A percentile compares a stretch with the other conserved stretches of the same genome.
phyloP scores from a whole-genome alignment of 768 basidiomycete genomes.

The Mycena indigotica region DNA sequence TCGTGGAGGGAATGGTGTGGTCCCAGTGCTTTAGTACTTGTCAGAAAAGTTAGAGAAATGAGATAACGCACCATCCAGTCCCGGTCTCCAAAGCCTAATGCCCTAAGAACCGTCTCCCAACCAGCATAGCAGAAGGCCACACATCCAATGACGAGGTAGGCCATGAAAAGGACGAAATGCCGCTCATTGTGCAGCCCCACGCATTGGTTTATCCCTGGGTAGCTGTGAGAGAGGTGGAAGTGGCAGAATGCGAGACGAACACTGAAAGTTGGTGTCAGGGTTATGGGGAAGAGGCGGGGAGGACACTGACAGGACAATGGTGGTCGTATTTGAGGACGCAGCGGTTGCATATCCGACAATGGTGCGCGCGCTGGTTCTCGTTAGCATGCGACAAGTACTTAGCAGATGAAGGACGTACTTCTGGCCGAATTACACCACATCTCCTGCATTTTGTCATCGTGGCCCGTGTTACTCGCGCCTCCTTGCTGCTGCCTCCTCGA shows the following conservation, averaged over 20 bases:
- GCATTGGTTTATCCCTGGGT: conserved; percentile 92
- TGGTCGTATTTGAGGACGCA: conserved; percentile 92
- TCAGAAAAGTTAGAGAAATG: conserved; percentile 2
- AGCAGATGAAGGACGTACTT: conserved; percentile 39
- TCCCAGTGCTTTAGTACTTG: conserved; percentile 47
- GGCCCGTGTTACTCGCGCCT: conserved; percentile 55
- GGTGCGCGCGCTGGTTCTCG: conserved; percentile 75
- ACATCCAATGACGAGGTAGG: conserved; percentile 70
- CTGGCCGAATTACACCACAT: conserved; percentile 72
- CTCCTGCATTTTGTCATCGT: conserved; percentile 63
- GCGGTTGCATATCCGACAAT: conserved; percentile 87
- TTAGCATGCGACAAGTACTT: neutral
- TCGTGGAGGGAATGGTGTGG: conserved; percentile 63
- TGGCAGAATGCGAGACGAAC: neutral
- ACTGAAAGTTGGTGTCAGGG: conserved; percentile 3
- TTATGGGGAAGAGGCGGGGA: conserved; percentile 3
- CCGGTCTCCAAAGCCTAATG: conserved; percentile 50
- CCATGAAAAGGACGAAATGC: conserved; percentile 95
- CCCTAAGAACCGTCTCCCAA: conserved; percentile 57
- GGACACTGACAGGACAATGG: conserved; percentile 80
- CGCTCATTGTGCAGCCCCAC: conserved; percentile 95
- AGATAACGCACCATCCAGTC: conserved; percentile 39
- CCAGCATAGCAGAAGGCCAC: conserved; percentile 67
- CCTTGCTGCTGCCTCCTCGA: conserved; percentile 42
- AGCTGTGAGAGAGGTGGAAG: conserved; percentile 5